Evolutionary conservation across 164 flowering plant genomes (phyloP), one percentile per base, ranked within the genome.

Genomic region (Chimonanthus salicifolius): DNA sequence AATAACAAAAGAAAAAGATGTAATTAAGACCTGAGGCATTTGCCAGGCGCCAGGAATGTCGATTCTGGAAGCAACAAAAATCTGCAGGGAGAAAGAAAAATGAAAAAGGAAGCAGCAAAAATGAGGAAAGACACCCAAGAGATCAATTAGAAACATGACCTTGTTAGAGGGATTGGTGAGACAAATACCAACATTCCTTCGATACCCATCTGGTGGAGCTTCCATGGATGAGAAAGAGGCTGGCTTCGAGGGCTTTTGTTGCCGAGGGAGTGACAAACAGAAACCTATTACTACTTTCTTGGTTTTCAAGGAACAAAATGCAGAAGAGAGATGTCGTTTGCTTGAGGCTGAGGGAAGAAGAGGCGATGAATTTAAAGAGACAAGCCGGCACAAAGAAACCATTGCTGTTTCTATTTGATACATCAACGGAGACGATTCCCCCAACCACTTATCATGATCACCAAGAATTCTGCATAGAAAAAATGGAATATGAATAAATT

Each of bases 131-230:
- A 67, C 20, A 4, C 49, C 64, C 3, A 49, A 58, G 45, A 63
- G 7, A 64, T 47, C 60, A 49, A 18, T 15, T 47, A 64, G 48
- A 49, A 72, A 44, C 10, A 9, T 2, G 5, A 89, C 97, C 92
- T 90, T 84, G 72, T 86, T 87, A n/a, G 88, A 83, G 7, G 85
- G 77, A 72, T 84, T 88, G 68, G 93, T 78, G 74, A 95, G 94
- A 74, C 98, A 95, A 71, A 95, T 84, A 44, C 99, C 98, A 0
- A 92, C 98, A 72, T 93, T 95, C 79, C 84, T 87, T 69, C 98
- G 77, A 73, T 92, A 95, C 49, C 98, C 99, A 64, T 79, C 81
- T 0, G 98, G 99, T 48, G 96, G 89, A 77, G 83, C 21, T n/a
- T 93, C 98, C 92, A 89, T 89, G 72, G 91, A 69, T 50, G 85